These are phyloP conservation scores for Exobasidium cylindrosporum DNA, from an alignment of 1,284 basidiomycete genomes.

Conservation along the genomic window DNA sequence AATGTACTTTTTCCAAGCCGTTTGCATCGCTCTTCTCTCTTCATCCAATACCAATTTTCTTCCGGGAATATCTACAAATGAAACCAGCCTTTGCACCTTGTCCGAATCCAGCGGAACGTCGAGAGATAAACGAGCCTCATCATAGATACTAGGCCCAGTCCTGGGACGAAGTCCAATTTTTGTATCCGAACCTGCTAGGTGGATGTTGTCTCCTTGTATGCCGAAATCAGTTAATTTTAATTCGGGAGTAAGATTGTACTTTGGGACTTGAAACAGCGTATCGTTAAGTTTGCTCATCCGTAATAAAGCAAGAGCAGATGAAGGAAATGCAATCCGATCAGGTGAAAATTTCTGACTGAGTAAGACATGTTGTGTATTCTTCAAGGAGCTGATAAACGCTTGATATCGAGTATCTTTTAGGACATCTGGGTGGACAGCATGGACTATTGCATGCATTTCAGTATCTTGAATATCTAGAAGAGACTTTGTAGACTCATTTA, in stretches of 20 bases:
- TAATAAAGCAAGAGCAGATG: slow-evolving; percentile 70
- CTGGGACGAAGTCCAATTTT: slow-evolving; percentile 53
- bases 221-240: neutral
- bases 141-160: neutral
- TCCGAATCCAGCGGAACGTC: neutral
- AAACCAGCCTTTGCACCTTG: slow-evolving; percentile 8
- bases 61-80: neutral
- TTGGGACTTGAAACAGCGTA: slow-evolving; percentile 71
- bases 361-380: slow-evolving; percentile 59
- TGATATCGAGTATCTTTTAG: slow-evolving; percentile 69
- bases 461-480: neutral
- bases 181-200: slow-evolving; percentile 2
- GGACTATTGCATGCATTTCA: slow-evolving; percentile 34
- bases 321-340: slow-evolving; percentile 73
- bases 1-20: slow-evolving; percentile 35
- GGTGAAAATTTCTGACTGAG: slow-evolving; percentile 64
- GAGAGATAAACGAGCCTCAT: neutral
- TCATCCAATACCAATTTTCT: neutral
- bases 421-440: slow-evolving; percentile 34
- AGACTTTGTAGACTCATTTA: slow-evolving; percentile 34
- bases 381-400: slow-evolving; percentile 68
- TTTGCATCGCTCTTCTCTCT: slow-evolving; percentile 25
- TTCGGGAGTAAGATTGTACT: slow-evolving; percentile 57
- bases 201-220: neutral
- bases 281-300: slow-evolving; percentile 71